phyloP scores from a whole-genome alignment of 352 stramenopile species.

The Blastocystis sp. region DNA sequence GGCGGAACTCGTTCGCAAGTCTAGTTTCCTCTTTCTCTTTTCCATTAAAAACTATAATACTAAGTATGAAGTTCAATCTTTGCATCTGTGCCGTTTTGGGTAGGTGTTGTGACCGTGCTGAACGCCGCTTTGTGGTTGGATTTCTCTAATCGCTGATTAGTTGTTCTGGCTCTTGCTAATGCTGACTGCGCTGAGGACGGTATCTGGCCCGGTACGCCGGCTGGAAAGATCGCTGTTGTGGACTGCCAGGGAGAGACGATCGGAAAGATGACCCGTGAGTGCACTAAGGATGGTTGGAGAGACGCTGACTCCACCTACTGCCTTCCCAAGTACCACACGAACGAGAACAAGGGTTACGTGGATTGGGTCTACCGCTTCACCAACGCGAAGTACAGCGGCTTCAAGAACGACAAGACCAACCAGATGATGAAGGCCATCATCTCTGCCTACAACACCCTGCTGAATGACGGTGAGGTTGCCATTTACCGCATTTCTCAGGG shows the following conservation, averaged over 20 bases:
- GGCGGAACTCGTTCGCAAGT: not conserved
- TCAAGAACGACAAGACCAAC: not conserved
- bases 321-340: slow-evolving; percentile 31
- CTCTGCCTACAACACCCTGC: not conserved
- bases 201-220: not conserved
- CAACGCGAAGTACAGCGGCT: not conserved
- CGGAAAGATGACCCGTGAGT: slow-evolving; percentile 42
- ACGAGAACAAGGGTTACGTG: slow-evolving; percentile 15
- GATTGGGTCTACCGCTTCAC: slow-evolving; percentile 11
- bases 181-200: slow-evolving; percentile 27
- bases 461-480: not conserved
- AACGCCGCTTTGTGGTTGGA: not conserved
- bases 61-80: not conserved
- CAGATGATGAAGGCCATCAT: not conserved
- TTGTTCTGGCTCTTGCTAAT: not conserved
- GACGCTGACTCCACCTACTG: slow-evolving; percentile 7
- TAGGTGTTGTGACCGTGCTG: not conserved
- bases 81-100: not conserved
- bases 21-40: not conserved
- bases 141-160: not conserved
- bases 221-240: not conserved
- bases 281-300: not conserved
- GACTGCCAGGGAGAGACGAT: slow-evolving; percentile 14
- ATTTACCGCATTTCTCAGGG: not conserved
- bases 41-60: not conserved